Evolutionary conservation across 2,329 filamentous ascomycete genomes (phyloP).

Genomic region (Penicillium sp.): DNA sequence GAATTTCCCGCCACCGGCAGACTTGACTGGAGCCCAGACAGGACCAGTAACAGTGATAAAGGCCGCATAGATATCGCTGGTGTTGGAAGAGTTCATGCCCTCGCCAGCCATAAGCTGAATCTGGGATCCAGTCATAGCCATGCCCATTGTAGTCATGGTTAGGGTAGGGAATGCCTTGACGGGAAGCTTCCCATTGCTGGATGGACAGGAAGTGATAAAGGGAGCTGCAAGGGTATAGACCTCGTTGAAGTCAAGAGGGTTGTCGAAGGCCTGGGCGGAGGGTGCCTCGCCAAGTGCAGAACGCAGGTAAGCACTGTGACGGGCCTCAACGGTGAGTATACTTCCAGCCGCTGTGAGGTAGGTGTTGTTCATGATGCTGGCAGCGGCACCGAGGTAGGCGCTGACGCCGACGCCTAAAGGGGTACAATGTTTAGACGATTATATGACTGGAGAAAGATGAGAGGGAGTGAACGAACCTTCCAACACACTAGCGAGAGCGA

Average conservation of each 20-base stretch:
- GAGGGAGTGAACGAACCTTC: constrained; percentile 46
- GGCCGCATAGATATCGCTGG: constrained; percentile 21
- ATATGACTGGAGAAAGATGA: not conserved
- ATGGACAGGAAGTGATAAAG: constrained; percentile 65
- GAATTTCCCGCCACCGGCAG: constrained; percentile 19
- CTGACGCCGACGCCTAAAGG: constrained; percentile 56
- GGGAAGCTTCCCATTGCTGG: constrained; percentile 58
- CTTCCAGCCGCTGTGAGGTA: constrained; percentile 66
- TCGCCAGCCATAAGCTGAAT: constrained; percentile 30
- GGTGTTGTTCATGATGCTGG: constrained; percentile 58
- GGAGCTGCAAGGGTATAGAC: constrained; percentile 68
- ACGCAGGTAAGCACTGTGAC: constrained; percentile 67
- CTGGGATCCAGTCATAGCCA: constrained; percentile 21
- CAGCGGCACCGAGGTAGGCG: constrained; percentile 66
- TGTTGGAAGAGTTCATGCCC: constrained; percentile 28
- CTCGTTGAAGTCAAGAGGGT: constrained; percentile 60
- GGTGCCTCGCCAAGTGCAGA: constrained; percentile 53
- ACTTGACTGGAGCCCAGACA: constrained; percentile 17
- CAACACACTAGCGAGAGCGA: constrained; percentile 58
- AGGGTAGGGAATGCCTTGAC: constrained; percentile 65
- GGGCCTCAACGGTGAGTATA: constrained; percentile 67
- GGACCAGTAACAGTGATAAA: constrained; percentile 30
- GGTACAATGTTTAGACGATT: not conserved
- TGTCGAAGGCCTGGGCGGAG: constrained; percentile 65
- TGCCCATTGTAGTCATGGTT: constrained; percentile 14